Base-by-base conservation (phyloP, 2,329 filamentous ascomycete species). In the Massarina eburnea region DNA sequence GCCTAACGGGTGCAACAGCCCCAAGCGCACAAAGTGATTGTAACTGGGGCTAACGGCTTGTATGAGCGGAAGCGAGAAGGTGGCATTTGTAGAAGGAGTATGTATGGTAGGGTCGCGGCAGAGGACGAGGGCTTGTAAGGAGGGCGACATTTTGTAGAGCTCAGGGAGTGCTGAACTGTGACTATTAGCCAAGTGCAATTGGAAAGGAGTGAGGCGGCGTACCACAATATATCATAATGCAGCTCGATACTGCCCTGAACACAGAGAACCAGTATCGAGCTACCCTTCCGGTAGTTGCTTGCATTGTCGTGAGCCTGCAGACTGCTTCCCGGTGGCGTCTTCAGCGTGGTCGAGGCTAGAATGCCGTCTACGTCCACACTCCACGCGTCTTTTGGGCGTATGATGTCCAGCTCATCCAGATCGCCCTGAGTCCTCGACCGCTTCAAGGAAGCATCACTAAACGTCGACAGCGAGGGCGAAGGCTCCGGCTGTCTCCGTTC, bases 1-100 rank as follows among this genome's bases (percentile, higher is more conserved):
- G 32, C 73, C 73, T 3, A 75, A 61, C 2, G 73, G 73, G 48
- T 76, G 73, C 19, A 75, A 55, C 6, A 76, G 59, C 7, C 73
- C 73, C 15, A 76, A 51, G 14, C 64, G 58, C 41, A 72, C 54
- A 45, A 71, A 71, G 43, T 70, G 67, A 41, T 71, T 72, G 36
- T 65, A 57, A 3, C 60, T 52, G 1, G 63, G 57, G 2, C 57
- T 59, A 9, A 64, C 54, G 8, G 65, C 66, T 45, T 66, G 65
- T 36, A 70, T 48, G 8, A 69, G 18, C 10, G 67, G 66, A 1
- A 70, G 49, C 29, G 59, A 64, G 26, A 62, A 59, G 4, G 62
- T 39, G 7, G 58, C 55, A 10, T 52, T 48, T 2, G 49, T 45
- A 1, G 66, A 64, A 14, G 55, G 58, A 2, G 41, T 52, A 43